Base-by-base conservation (phyloP, 1,284 basidiomycete genomes). In the Tylopilus sp. region DNA sequence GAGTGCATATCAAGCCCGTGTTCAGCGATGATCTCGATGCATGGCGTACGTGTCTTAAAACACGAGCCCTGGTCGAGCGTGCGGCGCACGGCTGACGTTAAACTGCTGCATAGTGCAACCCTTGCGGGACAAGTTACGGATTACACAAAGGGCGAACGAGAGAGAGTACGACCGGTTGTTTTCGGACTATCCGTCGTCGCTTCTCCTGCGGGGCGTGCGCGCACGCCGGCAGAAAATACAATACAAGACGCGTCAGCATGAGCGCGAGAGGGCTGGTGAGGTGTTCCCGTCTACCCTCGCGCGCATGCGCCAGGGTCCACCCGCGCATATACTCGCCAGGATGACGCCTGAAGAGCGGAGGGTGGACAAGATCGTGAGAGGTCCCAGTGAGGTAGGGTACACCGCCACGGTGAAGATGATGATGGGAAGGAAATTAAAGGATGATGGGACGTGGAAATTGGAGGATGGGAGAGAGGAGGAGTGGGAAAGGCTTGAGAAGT, bases 311-410 rank as follows among this genome's bases (percentile, higher is more conserved):
- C 64, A 76, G 55, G 76, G 78, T 0, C 82, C 83, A 0, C 87
- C 89, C 0, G 77, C 84, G 0, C 79, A 81, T 55, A 55, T 86
- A 4, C 68, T 81, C 6, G 64, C 60, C 19, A 69, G 59, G 51
- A 81, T 89, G 80, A 71, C 75, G 0, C 65, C 71, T 2, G 59
- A 74, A 55, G 63, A 76, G 54, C 72, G 68, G 44, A 63, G 57
- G 44, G 60, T 74, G 67, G 81, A 85, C 53, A 68, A 64, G 54
- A 66, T 81, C 9, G 68, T 73, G 44, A 69, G 82, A 44, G 71
- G 71, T 35, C 71, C 77, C 1, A 76, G 79, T 49, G 80, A 84
- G 60, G 82, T 78, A 0, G 86, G 86, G 13, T 87, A 84, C 59
- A 74, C 81, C 1, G 84, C 68, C 3, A 46, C 29, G 15, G 56